Evolutionary conservation across 78 protist genomes (phyloP), one percentile per base, ranked within the genome.

Genomic region (Dictyostelium intermedium): DNA sequence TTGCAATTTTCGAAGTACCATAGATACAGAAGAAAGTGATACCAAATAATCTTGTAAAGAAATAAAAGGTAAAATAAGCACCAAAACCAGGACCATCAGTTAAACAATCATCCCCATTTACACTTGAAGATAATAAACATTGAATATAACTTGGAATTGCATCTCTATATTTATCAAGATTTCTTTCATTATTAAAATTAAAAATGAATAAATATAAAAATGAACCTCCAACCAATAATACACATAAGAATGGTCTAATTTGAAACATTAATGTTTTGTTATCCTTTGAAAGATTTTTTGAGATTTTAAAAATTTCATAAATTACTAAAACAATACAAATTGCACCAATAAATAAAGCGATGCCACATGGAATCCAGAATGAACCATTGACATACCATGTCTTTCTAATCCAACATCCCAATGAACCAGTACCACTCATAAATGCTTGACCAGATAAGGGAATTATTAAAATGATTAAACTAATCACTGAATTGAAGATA

Each of bases 201-300:
- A 70, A 61, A n/a, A 50, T 78, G 23, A 83, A 18, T 18, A 37
- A 23, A 43, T 83, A 83, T 9, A 83, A 18, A 41, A 83, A 83
- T 45, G 89, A 83, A 39, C 89, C 89, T 14, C 69, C 69, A 69
- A 83, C 43, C 23, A 83, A 37, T 8, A 43, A 23, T 25, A 83
- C 89, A 83, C 89, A 83, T 3, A 83, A 25, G 13, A 83, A 83
- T 83, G 89, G 89, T 69, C 72, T 83, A n/a, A 83, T 69, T 43
- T 83, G 89, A 39, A 83, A 69, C 50, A 23, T 69, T 34, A 83
- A 23, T 13, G 72, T n/a, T 30, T 74, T 83, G 20, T 69, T 83
- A 83, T 83, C 89, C 37, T 61, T 66, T 61, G 73, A 70, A 43
- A 83, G 32, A 70, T 83, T 69, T 43, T 20, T 83, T 27, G 45